Base-by-base conservation (phyloP, 352 stramenopile species). In the Globisporangium camurandrum region DNA sequence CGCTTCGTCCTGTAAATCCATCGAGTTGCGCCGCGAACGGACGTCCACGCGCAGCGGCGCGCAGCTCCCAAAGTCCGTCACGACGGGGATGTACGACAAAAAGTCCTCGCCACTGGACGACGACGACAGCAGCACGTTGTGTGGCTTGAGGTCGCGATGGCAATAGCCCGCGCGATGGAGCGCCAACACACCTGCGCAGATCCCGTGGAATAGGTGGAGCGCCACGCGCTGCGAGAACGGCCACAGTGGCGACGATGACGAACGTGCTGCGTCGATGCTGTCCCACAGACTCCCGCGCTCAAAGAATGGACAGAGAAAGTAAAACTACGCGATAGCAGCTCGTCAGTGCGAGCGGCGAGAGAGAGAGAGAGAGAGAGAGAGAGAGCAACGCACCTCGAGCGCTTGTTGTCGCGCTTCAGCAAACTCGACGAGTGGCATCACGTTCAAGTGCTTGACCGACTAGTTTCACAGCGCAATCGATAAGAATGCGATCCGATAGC, bases 61-160 rank as follows among this genome's bases (percentile, higher is more conserved):
- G 49, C 77, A 90, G 53, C 77, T 91, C 28, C 84, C 83, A 62
- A 95, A 92, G 64, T 93, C 81, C 41, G 81, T 94, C 34, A 95
- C 64, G 16, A 95, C 70, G 2, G 85, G 81, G 40, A 87, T 84
- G 30, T 79, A 87, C 12, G 78, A 64, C n/a, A 90, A 58, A 6
- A 78, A 79, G 45, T 88, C 74, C 43, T 84, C 75, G 40, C 68
- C 75, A 51, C 58, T 67, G 0, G 73, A 74, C 22, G 70, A 77
- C 24, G 75, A 86, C 24, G 72, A 83, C 12, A 95, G 55, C 48
- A 95, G 50, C 1, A 95, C 62, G 36, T 93, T 93, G 51, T 94
- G 83, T 12, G 81, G 81, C 61, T 91, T 93, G 27, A 95, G 69
- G 50, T 93, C 83, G 17, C 83, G 71, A 49, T 95, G 85, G 43